These are phyloP conservation scores for Straminergon stramineum DNA, from an alignment of 225 moss, liverwort and hornwort genomes.

Conservation along the genomic window DNA sequence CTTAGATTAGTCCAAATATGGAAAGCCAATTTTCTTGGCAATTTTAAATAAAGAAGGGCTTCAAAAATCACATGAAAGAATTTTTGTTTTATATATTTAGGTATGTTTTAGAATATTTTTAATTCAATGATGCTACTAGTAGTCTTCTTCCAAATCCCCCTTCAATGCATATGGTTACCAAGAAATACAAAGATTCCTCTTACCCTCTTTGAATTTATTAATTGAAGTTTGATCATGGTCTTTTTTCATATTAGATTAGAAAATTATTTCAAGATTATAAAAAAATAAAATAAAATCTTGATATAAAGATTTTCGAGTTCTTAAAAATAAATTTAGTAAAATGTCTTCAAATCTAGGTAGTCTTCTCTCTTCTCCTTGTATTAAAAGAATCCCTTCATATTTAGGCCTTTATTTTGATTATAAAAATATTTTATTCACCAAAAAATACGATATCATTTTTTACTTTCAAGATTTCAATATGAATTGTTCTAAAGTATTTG, in stretches of 20 bases:
- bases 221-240: neutral
- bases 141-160: neutral
- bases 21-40: neutral
- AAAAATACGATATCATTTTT: no score
- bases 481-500: neutral
- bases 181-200: neutral
- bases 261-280: rapidly evolving
- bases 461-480: neutral
- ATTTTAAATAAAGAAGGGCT: neutral
- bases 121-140: neutral
- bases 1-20: neutral
- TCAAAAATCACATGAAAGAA: neutral
- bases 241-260: neutral
- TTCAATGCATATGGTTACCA: neutral
- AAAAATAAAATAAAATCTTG: neutral
- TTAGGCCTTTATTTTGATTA: no score
- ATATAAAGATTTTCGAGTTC: neutral
- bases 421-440: neutral
- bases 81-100: neutral
- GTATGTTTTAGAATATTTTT: neutral
- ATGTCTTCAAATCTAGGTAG: neutral
- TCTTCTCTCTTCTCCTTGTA: neutral
- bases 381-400: neutral
- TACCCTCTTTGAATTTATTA: neutral
- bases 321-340: neutral